These are phyloP conservation scores for Tricholoma terreum DNA, from an alignment of 768 basidiomycete species.

Conservation along the genomic window DNA sequence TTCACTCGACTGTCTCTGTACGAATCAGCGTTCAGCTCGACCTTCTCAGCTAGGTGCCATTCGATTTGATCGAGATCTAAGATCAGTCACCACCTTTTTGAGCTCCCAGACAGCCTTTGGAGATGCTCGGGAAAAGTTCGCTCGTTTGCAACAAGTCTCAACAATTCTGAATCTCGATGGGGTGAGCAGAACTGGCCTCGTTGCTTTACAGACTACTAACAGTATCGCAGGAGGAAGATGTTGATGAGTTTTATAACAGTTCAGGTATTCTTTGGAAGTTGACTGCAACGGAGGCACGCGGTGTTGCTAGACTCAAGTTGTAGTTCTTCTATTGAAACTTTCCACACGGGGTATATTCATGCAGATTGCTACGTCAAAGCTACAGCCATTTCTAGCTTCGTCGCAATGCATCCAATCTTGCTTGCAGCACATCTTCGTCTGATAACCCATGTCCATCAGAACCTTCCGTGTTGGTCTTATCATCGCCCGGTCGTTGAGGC, in stretches of 20 bases:
- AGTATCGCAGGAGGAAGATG: conserved; percentile 76
- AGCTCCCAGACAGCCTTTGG: conserved; percentile 88
- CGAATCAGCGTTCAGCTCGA: background rate
- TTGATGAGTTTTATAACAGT: conserved; percentile 91
- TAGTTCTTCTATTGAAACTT: conserved; percentile 15
- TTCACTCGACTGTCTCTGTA: background rate
- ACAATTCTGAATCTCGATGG: conserved; percentile 86
- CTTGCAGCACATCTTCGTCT: conserved; percentile 93
- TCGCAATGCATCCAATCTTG: conserved; percentile 86
- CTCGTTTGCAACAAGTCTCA: conserved; percentile 88
- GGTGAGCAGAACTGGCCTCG: conserved; percentile 37
- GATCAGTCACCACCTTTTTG: conserved; percentile 79
- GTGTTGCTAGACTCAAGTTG: conserved; percentile 59
- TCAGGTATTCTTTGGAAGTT: conserved; percentile 91
- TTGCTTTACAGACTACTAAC: background rate
- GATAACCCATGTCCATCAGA: conserved; percentile 43
- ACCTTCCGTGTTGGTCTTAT: conserved; percentile 34
- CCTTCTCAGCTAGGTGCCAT: conserved; percentile 82
- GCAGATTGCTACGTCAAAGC: background rate
- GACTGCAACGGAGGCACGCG: conserved; percentile 70
- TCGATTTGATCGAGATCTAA: conserved; percentile 89
- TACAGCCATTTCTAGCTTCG: conserved; percentile 41
- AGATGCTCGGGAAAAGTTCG: conserved; percentile 88
- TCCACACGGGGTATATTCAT: background rate
- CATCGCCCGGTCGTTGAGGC: conserved; percentile 22